A percentile compares a stretch with the other conserved stretches of the same genome.
Conservation (phyloP, 495 filamentous ascomycete genomes). For the Thermochaetoides thermophila region DNA sequence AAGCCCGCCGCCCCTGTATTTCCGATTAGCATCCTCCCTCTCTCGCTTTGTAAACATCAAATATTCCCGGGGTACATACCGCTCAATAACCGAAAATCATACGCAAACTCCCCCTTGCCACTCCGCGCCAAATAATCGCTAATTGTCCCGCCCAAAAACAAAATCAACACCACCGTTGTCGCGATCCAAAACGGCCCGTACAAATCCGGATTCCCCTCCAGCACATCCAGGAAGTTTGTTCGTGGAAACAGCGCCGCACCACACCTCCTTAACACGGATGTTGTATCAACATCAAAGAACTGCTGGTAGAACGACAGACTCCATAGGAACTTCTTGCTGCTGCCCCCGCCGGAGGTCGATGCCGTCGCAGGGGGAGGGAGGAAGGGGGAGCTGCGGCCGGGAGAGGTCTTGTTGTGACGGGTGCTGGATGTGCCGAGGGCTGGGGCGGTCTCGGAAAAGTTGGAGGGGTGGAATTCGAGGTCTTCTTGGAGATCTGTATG, state of each 20-base stretch:
- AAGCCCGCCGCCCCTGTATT: slow-evolving; percentile 80
- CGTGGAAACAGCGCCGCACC: slow-evolving; percentile 73
- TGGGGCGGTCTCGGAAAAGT: slow-evolving; percentile 38
- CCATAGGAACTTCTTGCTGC: slow-evolving; percentile 79
- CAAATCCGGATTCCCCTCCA: slow-evolving; percentile 93
- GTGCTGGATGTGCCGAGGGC: slow-evolving; percentile 34
- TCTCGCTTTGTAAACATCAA: too few relatives aligned
- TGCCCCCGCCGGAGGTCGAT: slow-evolving; percentile 23
- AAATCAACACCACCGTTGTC: slow-evolving; percentile 87
- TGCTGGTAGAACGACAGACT: slow-evolving; percentile 85
- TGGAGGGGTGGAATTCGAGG: slow-evolving; percentile 93
- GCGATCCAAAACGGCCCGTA: slow-evolving; percentile 97
- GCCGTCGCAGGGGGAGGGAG: slow-evolving; percentile 49
- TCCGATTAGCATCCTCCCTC: too few relatives aligned
- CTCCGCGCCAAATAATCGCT: slow-evolving; percentile 60
- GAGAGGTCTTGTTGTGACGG: slow-evolving; percentile 1
- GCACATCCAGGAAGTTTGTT: slow-evolving; percentile 85
- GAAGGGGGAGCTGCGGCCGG: slow-evolving; percentile 31
- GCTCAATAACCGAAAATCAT: slow-evolving; percentile 75
- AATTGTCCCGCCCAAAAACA: slow-evolving; percentile 91
- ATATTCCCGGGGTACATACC: too few relatives aligned
- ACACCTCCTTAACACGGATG: slow-evolving; percentile 69
- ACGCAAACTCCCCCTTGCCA: slow-evolving; percentile 39
- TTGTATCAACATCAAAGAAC: slow-evolving; percentile 95
- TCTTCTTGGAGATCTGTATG: slow-evolving; percentile 97